Evolutionary conservation across 805 yeast genomes (phyloP).

Genomic region (Tanozyma kutaoensis): DNA sequence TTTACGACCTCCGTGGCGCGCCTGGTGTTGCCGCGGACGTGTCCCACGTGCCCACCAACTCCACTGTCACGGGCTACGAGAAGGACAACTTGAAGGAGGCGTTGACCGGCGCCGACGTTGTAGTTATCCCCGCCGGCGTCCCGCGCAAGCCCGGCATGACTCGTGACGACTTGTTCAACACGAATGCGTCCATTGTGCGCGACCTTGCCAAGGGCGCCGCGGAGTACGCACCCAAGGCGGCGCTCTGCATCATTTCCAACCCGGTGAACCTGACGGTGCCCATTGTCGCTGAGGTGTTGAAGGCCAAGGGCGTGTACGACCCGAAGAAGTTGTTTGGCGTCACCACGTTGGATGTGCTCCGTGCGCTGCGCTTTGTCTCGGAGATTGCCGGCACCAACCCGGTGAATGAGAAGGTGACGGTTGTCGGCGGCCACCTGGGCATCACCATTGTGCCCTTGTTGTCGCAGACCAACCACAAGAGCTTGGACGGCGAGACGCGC

Average conservation of each 20-base stretch:
- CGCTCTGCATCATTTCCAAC: conserved; percentile 74
- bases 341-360: conserved; percentile 84
- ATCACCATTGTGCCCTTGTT: conserved; percentile 88
- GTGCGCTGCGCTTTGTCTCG: conserved; percentile 76
- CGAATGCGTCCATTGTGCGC: conserved; percentile 90
- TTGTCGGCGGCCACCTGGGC: conserved; percentile 97
- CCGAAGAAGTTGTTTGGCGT: conserved; percentile 91
- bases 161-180: conserved; percentile 92
- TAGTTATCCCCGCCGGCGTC: conserved; percentile 93
- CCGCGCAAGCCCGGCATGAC: conserved; percentile 99
- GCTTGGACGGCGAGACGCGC: conserved; percentile 47
- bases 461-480: conserved; percentile 62
- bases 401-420: conserved; percentile 62
- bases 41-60: conserved; percentile 87
- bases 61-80: conserved; percentile 68
- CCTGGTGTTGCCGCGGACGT: conserved; percentile 96
- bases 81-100: conserved; percentile 55
- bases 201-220: conserved; percentile 84
- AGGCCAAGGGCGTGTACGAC: conserved; percentile 77
- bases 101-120: conserved; percentile 68
- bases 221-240: conserved; percentile 73
- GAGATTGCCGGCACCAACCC: conserved; percentile 65
- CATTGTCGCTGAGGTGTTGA: conserved; percentile 86
- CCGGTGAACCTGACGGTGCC: conserved; percentile 98
- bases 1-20: conserved; percentile 85